These are phyloP conservation scores for Hibiscus syriacus DNA, from an alignment of 345 rosid species.

Conservation along the genomic window DNA sequence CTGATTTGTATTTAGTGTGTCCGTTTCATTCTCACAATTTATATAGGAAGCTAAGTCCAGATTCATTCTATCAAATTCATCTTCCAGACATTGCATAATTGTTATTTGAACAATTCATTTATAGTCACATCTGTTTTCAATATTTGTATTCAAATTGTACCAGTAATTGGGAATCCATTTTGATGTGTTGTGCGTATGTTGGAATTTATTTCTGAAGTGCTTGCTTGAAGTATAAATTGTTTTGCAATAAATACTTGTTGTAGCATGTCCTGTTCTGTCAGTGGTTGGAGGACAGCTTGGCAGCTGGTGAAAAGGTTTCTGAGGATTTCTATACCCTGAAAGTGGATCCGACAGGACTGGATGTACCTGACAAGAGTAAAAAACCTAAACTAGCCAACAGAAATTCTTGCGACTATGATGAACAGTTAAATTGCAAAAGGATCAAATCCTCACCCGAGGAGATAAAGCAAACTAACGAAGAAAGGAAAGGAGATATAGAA, in stretches of 20 bases:
- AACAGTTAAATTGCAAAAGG: conserved; percentile 30
- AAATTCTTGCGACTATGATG: conserved; percentile 20
- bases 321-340: conserved; percentile 53
- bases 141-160: neutral
- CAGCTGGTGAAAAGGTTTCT: conserved; percentile 51
- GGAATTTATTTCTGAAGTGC: neutral
- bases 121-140: neutral
- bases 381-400: too few relatives aligned
- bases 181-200: neutral
- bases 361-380: conserved; percentile 23
- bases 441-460: conserved; percentile 30
- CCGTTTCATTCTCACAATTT: neutral
- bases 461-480: conserved; percentile 9
- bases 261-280: conserved; percentile 60
- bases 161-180: neutral
- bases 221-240: neutral
- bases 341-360: conserved; percentile 26
- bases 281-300: conserved; percentile 86
- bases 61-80: neutral
- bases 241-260: conserved; percentile 11
- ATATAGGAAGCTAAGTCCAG: neutral
- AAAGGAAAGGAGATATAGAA: conserved; percentile 15
- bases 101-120: neutral
- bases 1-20: neutral
- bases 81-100: neutral